Evolutionary conservation across 139 green algal genomes (phyloP).

Genomic region (Chlorella vulgaris): DNA sequence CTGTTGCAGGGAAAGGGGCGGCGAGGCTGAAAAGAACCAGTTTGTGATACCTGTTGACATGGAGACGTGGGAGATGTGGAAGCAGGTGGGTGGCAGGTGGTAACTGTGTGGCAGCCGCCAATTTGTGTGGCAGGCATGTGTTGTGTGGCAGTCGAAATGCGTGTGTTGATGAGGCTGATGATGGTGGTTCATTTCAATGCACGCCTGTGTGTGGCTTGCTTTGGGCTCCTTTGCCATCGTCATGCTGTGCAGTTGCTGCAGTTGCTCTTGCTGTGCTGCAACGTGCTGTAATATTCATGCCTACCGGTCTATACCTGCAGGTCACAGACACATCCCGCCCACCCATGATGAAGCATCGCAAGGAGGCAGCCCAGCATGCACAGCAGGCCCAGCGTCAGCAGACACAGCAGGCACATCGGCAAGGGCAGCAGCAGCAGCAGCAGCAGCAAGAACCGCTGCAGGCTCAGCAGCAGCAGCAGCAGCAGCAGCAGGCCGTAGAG

Average conservation of each 20-base stretch:
- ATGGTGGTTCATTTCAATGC: no score
- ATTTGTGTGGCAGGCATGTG: no score
- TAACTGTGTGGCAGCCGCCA: no score
- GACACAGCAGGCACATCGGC: not conserved
- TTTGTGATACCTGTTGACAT: conserved; percentile 61
- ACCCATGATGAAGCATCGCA: conserved; percentile 21
- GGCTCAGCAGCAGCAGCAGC: conserved; percentile 9
- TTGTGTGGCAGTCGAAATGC: no score
- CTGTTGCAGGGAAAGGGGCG: not conserved
- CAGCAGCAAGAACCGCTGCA: no score
- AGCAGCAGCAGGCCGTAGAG: not conserved
- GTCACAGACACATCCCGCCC: not conserved
- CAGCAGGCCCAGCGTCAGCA: not conserved
- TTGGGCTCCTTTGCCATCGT: no score
- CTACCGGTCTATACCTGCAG: not conserved
- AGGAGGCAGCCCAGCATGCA: conserved; percentile 2
- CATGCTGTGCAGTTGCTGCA: no score
- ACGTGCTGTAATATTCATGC: no score
- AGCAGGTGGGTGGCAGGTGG: conserved; percentile 4
- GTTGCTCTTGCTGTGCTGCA: not conserved
- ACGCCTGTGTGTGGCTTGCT: no score
- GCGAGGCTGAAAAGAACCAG: conserved; percentile 43
- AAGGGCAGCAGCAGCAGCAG: not conserved
- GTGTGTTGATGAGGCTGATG: no score
- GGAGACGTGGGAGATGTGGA: conserved; percentile 65